Evolutionary conservation across 2,329 filamentous ascomycete genomes (phyloP).

Genomic region (Fusarium succisae): DNA sequence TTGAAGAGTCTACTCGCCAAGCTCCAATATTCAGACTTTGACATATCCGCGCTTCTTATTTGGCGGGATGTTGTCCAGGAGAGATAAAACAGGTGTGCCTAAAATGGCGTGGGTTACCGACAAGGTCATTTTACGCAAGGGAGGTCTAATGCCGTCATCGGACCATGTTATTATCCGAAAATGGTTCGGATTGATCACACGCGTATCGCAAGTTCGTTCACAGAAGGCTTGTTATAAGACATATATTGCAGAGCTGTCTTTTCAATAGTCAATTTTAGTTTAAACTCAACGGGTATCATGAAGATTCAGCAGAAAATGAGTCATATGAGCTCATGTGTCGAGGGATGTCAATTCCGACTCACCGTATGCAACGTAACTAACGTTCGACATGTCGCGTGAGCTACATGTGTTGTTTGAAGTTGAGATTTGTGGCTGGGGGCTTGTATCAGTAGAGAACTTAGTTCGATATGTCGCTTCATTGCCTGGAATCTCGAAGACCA

Average conservation of each 20-base stretch:
- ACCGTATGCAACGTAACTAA: too few species aligned
- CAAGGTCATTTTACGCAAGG: neutral
- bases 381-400: too few species aligned
- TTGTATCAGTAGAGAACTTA: neutral
- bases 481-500: rapidly evolving
- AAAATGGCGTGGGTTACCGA: neutral
- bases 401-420: rapidly evolving
- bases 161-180: rapidly evolving
- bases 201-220: neutral
- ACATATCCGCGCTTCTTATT: neutral
- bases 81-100: rapidly evolving
- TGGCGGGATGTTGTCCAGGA: rapidly evolving
- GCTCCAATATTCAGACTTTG: neutral
- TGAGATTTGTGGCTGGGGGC: neutral
- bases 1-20: neutral
- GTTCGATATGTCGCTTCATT: neutral
- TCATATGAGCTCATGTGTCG: neutral
- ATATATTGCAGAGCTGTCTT: neutral
- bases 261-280: neutral
- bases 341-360: neutral
- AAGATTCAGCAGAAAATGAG: too few species aligned
- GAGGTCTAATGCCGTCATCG: too few species aligned
- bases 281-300: too few species aligned
- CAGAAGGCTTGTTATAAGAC: neutral
- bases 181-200: neutral